Evolutionary conservation across 441 rosid species (phyloP), one percentile per base, ranked within the genome.

Genomic region (Pelargonium citronellum): DNA sequence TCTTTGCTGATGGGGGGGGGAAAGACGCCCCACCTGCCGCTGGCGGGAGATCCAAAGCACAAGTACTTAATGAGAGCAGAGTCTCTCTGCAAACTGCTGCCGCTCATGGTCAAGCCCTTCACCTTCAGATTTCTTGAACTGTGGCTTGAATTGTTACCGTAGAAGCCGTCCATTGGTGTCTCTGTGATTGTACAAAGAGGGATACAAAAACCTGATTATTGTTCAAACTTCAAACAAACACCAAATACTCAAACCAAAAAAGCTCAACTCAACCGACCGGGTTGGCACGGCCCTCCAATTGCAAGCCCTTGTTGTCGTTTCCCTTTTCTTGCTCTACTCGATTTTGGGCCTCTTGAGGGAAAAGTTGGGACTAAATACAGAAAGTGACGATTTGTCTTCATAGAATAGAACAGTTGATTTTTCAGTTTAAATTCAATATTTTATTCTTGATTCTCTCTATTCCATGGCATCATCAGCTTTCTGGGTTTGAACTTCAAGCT

Each of bases 221-320:
- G 39, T n/a, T n/a, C 51, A 9, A 46, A 13, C 8, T 49, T 49
- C 57, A 49, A 12, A 49, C 57, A 49, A 49, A 49, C 57, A 49
- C 16, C 16, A 49, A 49, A 12, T 7, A 51, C 1, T 2, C 6
- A 15, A n/a, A 2, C 58, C 24, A 55, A 11, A 55, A 55, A 55
- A 16, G 17, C 20, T 79, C 70, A 66, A 69, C 65, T 79, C 87
- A 2, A 64, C 58, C 0, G 95, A 93, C 73, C 78, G 84, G 74
- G 81, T 93, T 71, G 96, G 97, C 19, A 87, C 81, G 1, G 80
- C 77, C 74, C 77, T 88, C 43, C 96, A 88, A 55, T 74, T 91
- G 12, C 98, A 89, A 82, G 72, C 85, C 69, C 66, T 87, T 3
- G 83, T 90, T 0, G 74, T 88, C 51, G 79, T 87, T n/a, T 72